phyloP scores from a whole-genome alignment of 2,329 filamentous ascomycete genomes.

The Paecilomyces sp. region DNA sequence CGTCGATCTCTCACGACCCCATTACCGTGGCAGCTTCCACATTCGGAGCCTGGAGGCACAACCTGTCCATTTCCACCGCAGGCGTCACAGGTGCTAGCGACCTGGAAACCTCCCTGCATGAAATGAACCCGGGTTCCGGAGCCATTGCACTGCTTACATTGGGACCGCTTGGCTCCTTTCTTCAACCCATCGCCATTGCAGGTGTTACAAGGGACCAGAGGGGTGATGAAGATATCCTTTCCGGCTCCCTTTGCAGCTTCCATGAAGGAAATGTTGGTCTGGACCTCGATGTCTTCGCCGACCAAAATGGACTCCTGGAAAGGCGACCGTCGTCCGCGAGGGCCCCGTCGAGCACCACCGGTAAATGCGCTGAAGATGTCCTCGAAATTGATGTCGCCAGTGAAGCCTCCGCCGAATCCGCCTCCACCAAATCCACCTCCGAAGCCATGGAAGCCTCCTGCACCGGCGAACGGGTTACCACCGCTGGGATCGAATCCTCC shows the following conservation, averaged over 20 bases:
- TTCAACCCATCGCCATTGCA: conserved; percentile 83
- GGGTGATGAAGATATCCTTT: conserved; percentile 82
- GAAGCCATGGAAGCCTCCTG: conserved; percentile 56
- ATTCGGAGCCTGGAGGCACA: conserved; percentile 74
- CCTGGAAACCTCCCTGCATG: conserved; percentile 90
- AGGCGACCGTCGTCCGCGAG: conserved; percentile 51
- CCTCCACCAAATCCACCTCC: conserved; percentile 53
- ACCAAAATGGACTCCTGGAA: conserved; percentile 77
- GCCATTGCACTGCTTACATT: conserved; percentile 76
- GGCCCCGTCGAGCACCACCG: conserved; percentile 47
- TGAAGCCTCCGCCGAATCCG: conserved; percentile 58
- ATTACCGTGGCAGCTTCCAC: conserved; percentile 69
- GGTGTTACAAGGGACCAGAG: conserved; percentile 71
- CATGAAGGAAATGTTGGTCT: conserved; percentile 88
- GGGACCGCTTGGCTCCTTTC: conserved; percentile 62
- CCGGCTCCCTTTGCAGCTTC: conserved; percentile 87
- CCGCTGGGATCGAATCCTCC: conserved; percentile 70
- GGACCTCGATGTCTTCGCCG: conserved; percentile 94
- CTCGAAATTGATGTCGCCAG: conserved; percentile 86
- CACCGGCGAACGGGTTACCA: conserved; percentile 49
- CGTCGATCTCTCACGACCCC: conserved; percentile 78
- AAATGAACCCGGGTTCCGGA: conserved; percentile 81
- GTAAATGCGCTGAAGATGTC: conserved; percentile 89
- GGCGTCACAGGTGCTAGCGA: conserved; percentile 77
- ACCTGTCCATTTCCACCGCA: conserved; percentile 73